Percentiles rank a stretch among this genome's conserved stretches.
phyloP scores from a whole-genome alignment of 2,329 filamentous ascomycete genomes.

The Ceratocystis smalleyi region DNA sequence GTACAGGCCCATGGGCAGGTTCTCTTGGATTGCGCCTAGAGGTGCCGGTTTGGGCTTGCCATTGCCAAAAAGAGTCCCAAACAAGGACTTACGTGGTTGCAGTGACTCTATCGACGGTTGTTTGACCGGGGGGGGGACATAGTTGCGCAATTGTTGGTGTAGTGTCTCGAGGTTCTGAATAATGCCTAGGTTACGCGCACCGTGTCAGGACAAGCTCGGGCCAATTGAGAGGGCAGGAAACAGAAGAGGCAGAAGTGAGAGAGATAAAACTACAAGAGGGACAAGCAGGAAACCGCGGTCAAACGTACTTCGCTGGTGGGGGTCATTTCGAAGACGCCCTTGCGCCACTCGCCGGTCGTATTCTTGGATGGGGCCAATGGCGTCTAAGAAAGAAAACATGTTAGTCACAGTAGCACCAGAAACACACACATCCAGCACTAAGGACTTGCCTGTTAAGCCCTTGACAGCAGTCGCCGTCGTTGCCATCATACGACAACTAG shows the following conservation, averaged over 20 bases:
- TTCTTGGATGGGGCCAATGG: slow-evolving; percentile 62
- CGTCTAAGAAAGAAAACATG: not conserved
- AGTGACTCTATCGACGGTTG: slow-evolving; percentile 63
- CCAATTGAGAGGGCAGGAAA: not conserved
- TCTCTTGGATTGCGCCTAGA: slow-evolving; percentile 45
- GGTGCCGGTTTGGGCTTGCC: slow-evolving; percentile 22
- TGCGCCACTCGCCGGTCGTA: slow-evolving; percentile 68
- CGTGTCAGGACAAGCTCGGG: not conserved
- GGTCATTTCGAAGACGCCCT: slow-evolving; percentile 67
- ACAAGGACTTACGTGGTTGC: slow-evolving; percentile 37
- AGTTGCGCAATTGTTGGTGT: slow-evolving; percentile 63
- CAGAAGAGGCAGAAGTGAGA: no score
- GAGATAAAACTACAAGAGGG: not conserved
- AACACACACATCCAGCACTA: not conserved
- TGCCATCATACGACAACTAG: not conserved
- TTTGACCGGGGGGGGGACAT: slow-evolving; percentile 56
- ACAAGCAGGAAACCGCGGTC: not conserved
- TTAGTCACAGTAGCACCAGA: not conserved
- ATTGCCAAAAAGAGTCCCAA: slow-evolving; percentile 47
- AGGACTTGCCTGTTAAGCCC: not conserved
- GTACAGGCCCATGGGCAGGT: slow-evolving; percentile 77
- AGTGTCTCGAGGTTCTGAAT: slow-evolving; percentile 80
- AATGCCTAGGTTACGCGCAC: slow-evolving; percentile 42
- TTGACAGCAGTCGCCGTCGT: not conserved
- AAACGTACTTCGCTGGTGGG: slow-evolving; percentile 65